Base-by-base conservation (phyloP, 2,329 filamentous ascomycete genomes). In the Neopestalotiopsis clavispora region DNA sequence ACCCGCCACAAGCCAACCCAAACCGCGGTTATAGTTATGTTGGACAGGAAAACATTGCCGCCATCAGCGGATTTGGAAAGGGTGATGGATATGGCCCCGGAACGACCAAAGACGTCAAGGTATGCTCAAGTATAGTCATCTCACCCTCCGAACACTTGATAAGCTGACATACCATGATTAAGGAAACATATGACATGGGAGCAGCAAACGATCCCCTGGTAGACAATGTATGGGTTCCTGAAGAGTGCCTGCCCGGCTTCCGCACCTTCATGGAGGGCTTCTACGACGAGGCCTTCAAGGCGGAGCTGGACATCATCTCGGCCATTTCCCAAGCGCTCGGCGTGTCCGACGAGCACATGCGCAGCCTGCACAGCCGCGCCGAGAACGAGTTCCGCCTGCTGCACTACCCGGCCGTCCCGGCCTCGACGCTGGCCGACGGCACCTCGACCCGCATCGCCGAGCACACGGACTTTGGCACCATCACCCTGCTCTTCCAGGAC, bases 381-480 rank as follows among this genome's bases (percentile, higher is more conserved):
- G 60, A 63, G 32, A 63, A 63, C 34, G 60, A 63, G n/a, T 63
- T 63, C 63, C 63, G 63, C 4, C 63, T 65, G 7, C 10, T 56
- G 23, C 63, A 49, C 38, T 56, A 65, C 23, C 38, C 63, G 14
- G 45, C 38, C 12, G 4, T 42, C 14, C 73, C 70, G 69, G 73
- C 56, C 23, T 71, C 7, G 68, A 71, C 4, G 70, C 71, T 63
- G 30, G 32, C 38, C n/a, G 38, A 63, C 20, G 60, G 34, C 7
- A 63, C 60, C 7, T 63, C 60, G 32, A 63, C 60, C 4, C 60
- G 60, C 30, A 63, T 63, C 34, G 60, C 60, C 34, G 60, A 63
- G 2, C 75, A 77, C 58, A 75, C 65, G 17, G 75, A 77, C 68
- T 75, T 73, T 30, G 74, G 75, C 40, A 73, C 72, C 28, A 65